A percentile compares a stretch with the other conserved stretches of the same genome.
Conservation (phyloP, 371 early-diverging fungal genomes). For the Syncephalastrum racemosum region DNA sequence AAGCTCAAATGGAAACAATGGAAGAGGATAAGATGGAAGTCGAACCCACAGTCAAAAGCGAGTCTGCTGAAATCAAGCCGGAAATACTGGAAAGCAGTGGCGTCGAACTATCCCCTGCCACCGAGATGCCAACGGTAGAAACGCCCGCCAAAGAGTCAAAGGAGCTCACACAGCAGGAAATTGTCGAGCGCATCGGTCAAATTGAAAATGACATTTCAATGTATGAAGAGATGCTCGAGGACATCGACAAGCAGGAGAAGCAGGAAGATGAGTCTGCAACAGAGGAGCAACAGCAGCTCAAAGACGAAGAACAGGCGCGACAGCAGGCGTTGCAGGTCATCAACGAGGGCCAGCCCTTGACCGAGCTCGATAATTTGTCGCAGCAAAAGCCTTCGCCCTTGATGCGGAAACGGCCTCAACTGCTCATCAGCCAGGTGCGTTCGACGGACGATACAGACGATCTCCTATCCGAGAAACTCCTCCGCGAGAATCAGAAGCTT, state of each 20-base stretch:
- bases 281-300: constrained; percentile 22
- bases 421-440: constrained; percentile 45
- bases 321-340: constrained; percentile 46
- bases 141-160: neutral
- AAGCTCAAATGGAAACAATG: too few species aligned
- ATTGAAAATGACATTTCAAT: constrained; percentile 49
- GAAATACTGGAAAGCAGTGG: constrained; percentile 6
- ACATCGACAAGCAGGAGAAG: constrained; percentile 22
- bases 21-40: neutral
- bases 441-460: constrained; percentile 44
- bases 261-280: constrained; percentile 17
- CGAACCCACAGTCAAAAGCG: neutral
- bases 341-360: constrained; percentile 22
- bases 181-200: constrained; percentile 51
- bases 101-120: neutral
- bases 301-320: constrained; percentile 32
- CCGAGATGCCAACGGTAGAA: neutral
- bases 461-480: constrained; percentile 48
- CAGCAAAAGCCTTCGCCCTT: constrained; percentile 23
- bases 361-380: constrained; percentile 25
- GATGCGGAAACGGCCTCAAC: constrained; percentile 45
- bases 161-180: constrained; percentile 46
- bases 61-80: neutral
- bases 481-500: constrained; percentile 56
- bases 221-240: constrained; percentile 46